Evolutionary conservation across 2,329 filamentous ascomycete genomes (phyloP).

Genomic region (Harringtonia lauricola): DNA sequence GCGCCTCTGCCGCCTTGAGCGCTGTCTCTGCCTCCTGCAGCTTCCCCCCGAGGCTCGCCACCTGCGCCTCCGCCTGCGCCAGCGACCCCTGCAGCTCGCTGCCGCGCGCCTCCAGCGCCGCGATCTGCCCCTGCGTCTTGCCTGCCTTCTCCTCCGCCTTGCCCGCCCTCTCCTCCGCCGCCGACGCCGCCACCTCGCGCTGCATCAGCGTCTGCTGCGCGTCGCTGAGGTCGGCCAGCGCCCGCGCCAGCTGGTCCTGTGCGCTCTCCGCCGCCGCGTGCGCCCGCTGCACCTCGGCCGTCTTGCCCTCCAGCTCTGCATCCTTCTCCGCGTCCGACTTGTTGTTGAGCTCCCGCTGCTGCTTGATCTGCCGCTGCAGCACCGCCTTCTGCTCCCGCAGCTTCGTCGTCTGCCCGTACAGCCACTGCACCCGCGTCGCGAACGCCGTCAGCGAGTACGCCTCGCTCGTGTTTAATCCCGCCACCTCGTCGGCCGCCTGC

Average conservation of each 20-base stretch:
- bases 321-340: conserved; percentile 69
- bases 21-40: conserved; percentile 18
- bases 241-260: conserved; percentile 37
- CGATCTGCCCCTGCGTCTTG: conserved; percentile 29
- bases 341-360: conserved; percentile 85
- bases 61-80: conserved; percentile 24
- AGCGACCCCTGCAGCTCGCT: conserved; percentile 27
- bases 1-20: conserved; percentile 16
- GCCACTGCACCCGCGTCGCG: conserved; percentile 63
- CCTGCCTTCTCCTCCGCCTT: conserved; percentile 20
- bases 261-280: conserved; percentile 25
- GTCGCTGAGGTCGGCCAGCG: conserved; percentile 34
- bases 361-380: conserved; percentile 83
- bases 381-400: conserved; percentile 83
- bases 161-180: conserved; percentile 11
- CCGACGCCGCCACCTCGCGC: conserved; percentile 7
- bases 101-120: conserved; percentile 29
- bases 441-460: conserved; percentile 67
- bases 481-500: conserved; percentile 52
- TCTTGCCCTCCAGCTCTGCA: conserved; percentile 47
- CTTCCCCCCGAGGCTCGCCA: conserved; percentile 25
- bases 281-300: conserved; percentile 36
- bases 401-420: conserved; percentile 65
- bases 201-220: conserved; percentile 13
- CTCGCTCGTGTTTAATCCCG: conserved; percentile 48